Evolutionary conservation across 495 filamentous ascomycete species (phyloP).

Genomic region (Barbatosphaeria neglecta): DNA sequence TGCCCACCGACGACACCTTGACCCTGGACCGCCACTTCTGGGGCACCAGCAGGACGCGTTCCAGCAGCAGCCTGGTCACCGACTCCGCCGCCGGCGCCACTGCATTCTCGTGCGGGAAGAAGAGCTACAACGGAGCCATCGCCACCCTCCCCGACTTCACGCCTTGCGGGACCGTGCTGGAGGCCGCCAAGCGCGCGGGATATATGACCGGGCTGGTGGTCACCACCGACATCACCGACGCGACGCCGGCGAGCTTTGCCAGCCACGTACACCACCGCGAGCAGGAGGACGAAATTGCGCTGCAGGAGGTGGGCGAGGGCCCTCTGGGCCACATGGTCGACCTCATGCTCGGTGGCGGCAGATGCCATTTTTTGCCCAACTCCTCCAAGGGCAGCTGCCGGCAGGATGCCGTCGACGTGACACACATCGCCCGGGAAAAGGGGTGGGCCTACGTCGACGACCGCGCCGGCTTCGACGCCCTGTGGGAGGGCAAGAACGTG

Average conservation of each 20-base stretch:
- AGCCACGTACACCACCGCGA: conserved; percentile 68
- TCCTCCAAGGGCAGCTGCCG: conserved; percentile 66
- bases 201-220: conserved; percentile 92
- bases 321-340: conserved; percentile 80
- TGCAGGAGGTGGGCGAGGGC: conserved; percentile 74
- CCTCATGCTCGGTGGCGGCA: conserved; percentile 81
- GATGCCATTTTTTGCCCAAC: conserved; percentile 88
- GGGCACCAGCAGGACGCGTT: conserved; percentile 78
- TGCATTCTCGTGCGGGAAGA: conserved; percentile 81
- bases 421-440: conserved; percentile 52
- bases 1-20: conserved; percentile 60
- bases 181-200: conserved; percentile 82
- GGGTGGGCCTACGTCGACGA: conserved; percentile 71
- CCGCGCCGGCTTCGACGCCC: conserved; percentile 63
- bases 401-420: conserved; percentile 56
- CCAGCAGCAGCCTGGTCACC: conserved; percentile 69
- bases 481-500: conserved; percentile 56
- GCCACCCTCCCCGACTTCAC: conserved; percentile 72
- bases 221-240: conserved; percentile 90
- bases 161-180: conserved; percentile 87
- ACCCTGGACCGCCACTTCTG: conserved; percentile 77
- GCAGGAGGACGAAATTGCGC: conserved; percentile 82
- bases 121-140: conserved; percentile 95
- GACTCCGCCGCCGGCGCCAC: conserved; percentile 94
- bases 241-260: conserved; percentile 93